Percentiles rank a stretch among this genome's conserved stretches.
Conservation (phyloP, 495 filamentous ascomycete genomes). For the Penicillium robsamsonii region DNA sequence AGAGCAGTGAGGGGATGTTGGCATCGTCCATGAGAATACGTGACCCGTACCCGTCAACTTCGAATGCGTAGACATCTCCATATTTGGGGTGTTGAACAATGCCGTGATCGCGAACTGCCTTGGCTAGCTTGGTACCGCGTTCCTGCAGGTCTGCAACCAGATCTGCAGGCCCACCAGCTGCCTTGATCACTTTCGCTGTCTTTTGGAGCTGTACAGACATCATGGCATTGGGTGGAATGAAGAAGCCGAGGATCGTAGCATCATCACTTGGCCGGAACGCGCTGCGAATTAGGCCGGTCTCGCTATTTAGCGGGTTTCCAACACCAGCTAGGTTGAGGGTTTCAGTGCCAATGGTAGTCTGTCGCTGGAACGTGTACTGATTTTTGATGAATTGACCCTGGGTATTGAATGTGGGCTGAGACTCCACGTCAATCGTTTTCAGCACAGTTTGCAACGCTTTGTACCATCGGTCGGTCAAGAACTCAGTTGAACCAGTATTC, state of each 20-base stretch:
- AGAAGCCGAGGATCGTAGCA: constrained; percentile 92
- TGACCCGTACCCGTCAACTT: constrained; percentile 94
- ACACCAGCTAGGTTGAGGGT: constrained; percentile 78
- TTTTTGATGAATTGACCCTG: constrained; percentile 63
- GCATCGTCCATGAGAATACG: constrained; percentile 95
- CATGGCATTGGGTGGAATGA: constrained; percentile 95
- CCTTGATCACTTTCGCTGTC: constrained; percentile 64
- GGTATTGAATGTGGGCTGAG: constrained; percentile 71
- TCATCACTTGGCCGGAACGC: constrained; percentile 98
- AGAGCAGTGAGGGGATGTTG: constrained; percentile 86
- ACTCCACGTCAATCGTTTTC: constrained; percentile 71
- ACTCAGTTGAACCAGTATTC: constrained; percentile 72
- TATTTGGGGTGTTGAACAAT: constrained; percentile 79
- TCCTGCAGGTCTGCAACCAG: constrained; percentile 53
- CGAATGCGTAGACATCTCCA: constrained; percentile 91
- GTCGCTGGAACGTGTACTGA: constrained; percentile 81
- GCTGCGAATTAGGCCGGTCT: constrained; percentile 82
- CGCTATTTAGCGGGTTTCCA: constrained; percentile 85
- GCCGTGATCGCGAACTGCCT: constrained; percentile 84
- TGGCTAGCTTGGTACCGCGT: constrained; percentile 67
- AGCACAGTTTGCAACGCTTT: constrained; percentile 73
- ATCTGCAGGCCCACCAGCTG: constrained; percentile 52
- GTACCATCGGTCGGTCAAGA: constrained; percentile 77
- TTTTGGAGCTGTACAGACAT: constrained; percentile 88
- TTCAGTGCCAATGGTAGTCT: constrained; percentile 81